Evolutionary conservation across 805 yeast species (phyloP), one percentile per base, ranked within the genome.

Genomic region (Debaryomyces tyrocola): DNA sequence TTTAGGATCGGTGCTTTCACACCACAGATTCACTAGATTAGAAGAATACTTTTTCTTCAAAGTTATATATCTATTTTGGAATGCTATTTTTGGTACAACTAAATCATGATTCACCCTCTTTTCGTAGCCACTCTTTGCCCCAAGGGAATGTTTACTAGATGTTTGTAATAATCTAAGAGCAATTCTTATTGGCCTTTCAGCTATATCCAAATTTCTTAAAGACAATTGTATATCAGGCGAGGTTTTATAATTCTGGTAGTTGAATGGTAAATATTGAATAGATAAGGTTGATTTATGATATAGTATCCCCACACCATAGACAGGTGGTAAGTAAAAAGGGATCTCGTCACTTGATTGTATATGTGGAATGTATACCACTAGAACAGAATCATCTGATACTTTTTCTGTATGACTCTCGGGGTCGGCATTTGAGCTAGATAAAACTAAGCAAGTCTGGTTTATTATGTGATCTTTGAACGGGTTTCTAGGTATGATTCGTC

Each of bases 321-420:
- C 96, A 4, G 83, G 83, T 0, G 98, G 98, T n/a, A 92, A 76
- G 61, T 92, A 92, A 60, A 84, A 92, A 4, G 98, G 98, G 43
- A 82, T 81, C 14, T 83, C 85, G 0, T 78, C 85, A 15, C 70
- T 66, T 1, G 58, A 50, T 4, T 71, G 59, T 10, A 90, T 75
- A 61, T 91, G 97, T 0, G 97, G 96, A 1, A 85, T 73, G 63
- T 90, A 92, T 0, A 85, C 78, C 10, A 90, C 80, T 43, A 88
- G 62, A 1, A 82, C 71, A 2, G 82, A 66, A 27, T 73, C 66
- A 2, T 62, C 56, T 29, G 45, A 49, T 24, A 57, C 56, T 1
- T 55, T 48, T 1, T 56, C 55, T 4, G 54, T 54, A 12, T 31
- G 14, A 12, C 17, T 31, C 34, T 31, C 34, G 14, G 34, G 11